Conservation (phyloP, 192 early-diverging fungal species). For the Coemansia sp. region DNA sequence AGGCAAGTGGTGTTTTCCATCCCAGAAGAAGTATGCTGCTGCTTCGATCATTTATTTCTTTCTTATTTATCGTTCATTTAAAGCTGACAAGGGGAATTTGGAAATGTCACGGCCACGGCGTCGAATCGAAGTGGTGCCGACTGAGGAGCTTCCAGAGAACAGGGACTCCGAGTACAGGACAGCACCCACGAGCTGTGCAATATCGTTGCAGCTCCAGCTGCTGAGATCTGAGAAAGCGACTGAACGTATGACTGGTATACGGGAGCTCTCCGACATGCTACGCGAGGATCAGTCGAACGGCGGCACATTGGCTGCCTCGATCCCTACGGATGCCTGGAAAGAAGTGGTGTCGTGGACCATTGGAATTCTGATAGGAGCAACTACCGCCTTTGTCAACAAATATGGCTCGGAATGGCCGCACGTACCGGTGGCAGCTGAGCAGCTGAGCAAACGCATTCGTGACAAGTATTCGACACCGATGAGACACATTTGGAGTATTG, state of each 20-base stretch:
- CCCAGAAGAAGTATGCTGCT: too few relatives aligned
- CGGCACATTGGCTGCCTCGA: conserved; percentile 19
- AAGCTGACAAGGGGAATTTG: neutral
- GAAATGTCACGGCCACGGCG: conserved; percentile 13
- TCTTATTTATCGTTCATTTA: too few relatives aligned
- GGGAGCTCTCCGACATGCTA: conserved; percentile 36
- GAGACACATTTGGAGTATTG: conserved; percentile 48
- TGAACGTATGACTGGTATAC: conserved; percentile 36
- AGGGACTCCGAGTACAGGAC: neutral
- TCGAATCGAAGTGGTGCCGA: conserved; percentile 35
- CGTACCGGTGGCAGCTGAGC: conserved; percentile 19
- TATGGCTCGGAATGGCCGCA: conserved; percentile 31
- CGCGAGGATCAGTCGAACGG: conserved; percentile 28
- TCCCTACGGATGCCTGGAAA: conserved; percentile 25
- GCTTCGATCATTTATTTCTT: too few relatives aligned
- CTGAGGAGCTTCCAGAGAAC: conserved; percentile 17
- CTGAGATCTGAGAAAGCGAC: conserved; percentile 46
- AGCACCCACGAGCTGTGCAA: conserved; percentile 8
- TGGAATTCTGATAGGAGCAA: conserved; percentile 41
- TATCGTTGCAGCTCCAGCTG: conserved; percentile 28
- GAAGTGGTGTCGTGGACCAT: conserved; percentile 42
- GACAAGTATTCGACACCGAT: conserved; percentile 37
- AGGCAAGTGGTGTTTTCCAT: too few relatives aligned
- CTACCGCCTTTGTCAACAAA: conserved; percentile 39
- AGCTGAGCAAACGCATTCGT: conserved; percentile 36